A percentile compares a stretch with the other conserved stretches of the same genome.
Conservation (phyloP, 306 rosid species). For the Benincasa hispida region DNA sequence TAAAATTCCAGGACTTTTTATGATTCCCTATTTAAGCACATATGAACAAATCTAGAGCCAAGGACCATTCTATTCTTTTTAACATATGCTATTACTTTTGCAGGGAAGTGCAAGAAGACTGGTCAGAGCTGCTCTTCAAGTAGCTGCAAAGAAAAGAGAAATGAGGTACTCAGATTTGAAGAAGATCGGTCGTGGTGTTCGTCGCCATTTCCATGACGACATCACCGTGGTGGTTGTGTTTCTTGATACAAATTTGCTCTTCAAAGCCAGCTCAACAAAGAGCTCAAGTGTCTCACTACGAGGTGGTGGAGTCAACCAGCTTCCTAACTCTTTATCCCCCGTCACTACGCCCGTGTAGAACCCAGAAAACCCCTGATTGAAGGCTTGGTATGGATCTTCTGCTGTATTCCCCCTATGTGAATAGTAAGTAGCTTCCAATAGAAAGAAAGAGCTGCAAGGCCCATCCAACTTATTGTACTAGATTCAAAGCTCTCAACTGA, state of each 20-base stretch:
- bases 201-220: conserved; percentile 96
- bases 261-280: conserved; percentile 65
- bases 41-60: not conserved
- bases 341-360: conserved; percentile 37
- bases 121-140: conserved; percentile 71
- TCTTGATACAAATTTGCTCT: conserved; percentile 59
- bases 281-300: conserved; percentile 49
- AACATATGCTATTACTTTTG: conserved; percentile 17
- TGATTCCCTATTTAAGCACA: not conserved
- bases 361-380: conserved; percentile 23
- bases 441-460: not conserved
- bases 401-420: conserved; percentile 3
- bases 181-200: conserved; percentile 93
- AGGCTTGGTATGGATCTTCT: not conserved
- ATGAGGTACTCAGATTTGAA: conserved; percentile 96
- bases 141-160: conserved; percentile 97
- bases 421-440: not conserved
- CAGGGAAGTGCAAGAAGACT: conserved; percentile 96
- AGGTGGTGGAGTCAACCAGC: conserved; percentile 81
- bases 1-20: not conserved
- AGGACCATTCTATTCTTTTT: too few relatives aligned
- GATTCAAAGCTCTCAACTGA: not conserved
- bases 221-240: conserved; percentile 86
- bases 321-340: conserved; percentile 64
- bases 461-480: not conserved